Evolutionary conservation across 2,329 filamentous ascomycete genomes (phyloP).

Genomic region (Sporothrix brasiliensis): DNA sequence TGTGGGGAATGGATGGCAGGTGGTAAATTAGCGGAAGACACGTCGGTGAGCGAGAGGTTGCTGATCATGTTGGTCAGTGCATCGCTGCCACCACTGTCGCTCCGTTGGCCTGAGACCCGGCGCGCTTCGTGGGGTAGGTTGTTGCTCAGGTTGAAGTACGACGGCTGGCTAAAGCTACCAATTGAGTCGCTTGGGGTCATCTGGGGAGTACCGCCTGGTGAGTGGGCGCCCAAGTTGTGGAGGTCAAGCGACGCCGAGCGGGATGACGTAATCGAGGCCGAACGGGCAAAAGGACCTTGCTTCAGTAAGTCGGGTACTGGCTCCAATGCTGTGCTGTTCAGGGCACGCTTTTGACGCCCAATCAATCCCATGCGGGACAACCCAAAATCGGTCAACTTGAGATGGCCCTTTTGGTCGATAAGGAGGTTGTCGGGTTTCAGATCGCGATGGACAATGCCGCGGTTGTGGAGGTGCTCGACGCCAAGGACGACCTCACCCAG

Average conservation of each 20-base stretch:
- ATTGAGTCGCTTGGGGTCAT: constrained; percentile 76
- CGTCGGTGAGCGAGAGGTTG: constrained; percentile 73
- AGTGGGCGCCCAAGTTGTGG: constrained; percentile 63
- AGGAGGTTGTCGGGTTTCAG: constrained; percentile 96
- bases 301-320: constrained; percentile 91
- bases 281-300: constrained; percentile 84
- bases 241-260: constrained; percentile 92
- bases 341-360: constrained; percentile 89
- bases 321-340: constrained; percentile 75
- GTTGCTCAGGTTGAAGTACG: constrained; percentile 78
- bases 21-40: constrained; percentile 47
- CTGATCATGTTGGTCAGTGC: constrained; percentile 80
- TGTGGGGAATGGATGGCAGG: constrained; percentile 60
- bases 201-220: constrained; percentile 80
- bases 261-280: constrained; percentile 83
- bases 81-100: constrained; percentile 91
- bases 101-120: constrained; percentile 78
- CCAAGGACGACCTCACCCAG: constrained; percentile 95
- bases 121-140: constrained; percentile 59
- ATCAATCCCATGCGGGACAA: constrained; percentile 96
- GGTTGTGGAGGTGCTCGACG: constrained; percentile 90
- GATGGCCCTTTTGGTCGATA: constrained; percentile 93
- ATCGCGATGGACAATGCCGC: constrained; percentile 95
- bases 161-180: constrained; percentile 74
- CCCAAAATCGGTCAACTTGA: constrained; percentile 97